Conservation (phyloP, 2,329 filamentous ascomycete species). For the Fusarium oxysporum region DNA sequence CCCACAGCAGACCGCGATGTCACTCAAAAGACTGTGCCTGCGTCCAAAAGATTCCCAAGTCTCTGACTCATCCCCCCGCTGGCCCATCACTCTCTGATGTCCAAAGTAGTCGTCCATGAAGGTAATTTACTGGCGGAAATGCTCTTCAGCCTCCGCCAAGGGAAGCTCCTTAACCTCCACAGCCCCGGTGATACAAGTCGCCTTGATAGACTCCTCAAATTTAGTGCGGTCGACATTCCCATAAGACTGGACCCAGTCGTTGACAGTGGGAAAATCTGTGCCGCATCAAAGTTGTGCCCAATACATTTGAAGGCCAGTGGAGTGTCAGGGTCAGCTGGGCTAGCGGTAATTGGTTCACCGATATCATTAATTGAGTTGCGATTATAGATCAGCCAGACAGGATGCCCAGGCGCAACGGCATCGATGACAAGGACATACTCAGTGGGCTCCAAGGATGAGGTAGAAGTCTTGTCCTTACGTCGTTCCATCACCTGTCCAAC, state of each 20-base stretch:
- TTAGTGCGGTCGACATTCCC: neutral
- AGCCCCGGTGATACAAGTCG: neutral
- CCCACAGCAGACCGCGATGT: accelerated
- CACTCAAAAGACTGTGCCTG: neutral
- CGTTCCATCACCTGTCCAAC: no score
- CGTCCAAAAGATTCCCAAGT: neutral
- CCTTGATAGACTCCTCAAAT: neutral
- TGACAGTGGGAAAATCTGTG: neutral
- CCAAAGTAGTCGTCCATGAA: neutral
- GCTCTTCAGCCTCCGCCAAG: accelerated
- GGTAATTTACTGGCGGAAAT: neutral
- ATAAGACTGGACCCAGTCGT: accelerated
- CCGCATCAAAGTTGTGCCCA: neutral
- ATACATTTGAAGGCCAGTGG: neutral
- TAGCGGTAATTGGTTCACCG: no score
- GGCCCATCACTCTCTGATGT: neutral
- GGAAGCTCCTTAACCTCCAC: accelerated
- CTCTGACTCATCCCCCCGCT: neutral
- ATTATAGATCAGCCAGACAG: neutral
- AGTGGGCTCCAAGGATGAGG: no score
- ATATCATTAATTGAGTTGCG: neutral
- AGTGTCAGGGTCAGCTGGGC: no score
- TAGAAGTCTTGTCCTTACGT: no score
- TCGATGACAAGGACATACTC: neutral
- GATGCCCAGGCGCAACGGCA: neutral